phyloP scores from a whole-genome alignment of 768 basidiomycete genomes.

The Lactarius hatsudake region DNA sequence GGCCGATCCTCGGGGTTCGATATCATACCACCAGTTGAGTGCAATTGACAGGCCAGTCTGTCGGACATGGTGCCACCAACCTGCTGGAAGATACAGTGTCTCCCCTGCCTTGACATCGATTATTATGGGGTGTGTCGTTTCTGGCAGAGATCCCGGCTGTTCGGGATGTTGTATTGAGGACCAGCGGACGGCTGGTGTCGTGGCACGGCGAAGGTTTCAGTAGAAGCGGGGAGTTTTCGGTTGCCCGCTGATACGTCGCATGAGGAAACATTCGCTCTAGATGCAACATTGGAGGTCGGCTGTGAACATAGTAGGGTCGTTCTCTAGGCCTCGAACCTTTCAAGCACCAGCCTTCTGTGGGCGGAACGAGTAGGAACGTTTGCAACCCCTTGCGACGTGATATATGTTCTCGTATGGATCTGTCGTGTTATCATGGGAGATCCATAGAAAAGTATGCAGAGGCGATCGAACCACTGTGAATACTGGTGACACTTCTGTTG shows the following conservation, averaged over 20 bases:
- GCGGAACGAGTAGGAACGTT: conserved; percentile 86
- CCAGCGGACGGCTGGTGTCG: conserved; percentile 67
- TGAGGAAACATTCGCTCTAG: conserved; percentile 63
- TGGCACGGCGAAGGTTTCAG: conserved; percentile 47
- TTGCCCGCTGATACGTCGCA: conserved; percentile 48
- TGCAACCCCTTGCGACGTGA: conserved; percentile 77
- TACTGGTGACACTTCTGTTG: conserved; percentile 69
- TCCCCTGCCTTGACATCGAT: conserved; percentile 71
- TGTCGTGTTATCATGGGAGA: conserved; percentile 31
- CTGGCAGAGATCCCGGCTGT: conserved; percentile 43
- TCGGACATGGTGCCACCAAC: conserved; percentile 92
- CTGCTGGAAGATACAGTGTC: conserved; percentile 83
- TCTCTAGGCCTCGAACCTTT: conserved; percentile 49
- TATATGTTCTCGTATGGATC: conserved; percentile 96
- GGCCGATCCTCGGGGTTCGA: conserved; percentile 65
- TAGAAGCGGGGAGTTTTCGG: conserved; percentile 39
- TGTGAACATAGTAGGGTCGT: not conserved
- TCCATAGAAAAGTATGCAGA: not conserved
- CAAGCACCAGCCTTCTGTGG: conserved; percentile 84
- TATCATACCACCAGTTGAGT: conserved; percentile 89
- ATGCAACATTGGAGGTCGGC: conserved; percentile 3
- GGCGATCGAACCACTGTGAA: conserved; percentile 69
- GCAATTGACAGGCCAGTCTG: conserved; percentile 69
- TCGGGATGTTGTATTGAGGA: conserved; percentile 68
- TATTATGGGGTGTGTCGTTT: conserved; percentile 59